Evolutionary conservation across 2,329 filamentous ascomycete genomes (phyloP), one percentile per base, ranked within the genome.

Genomic region (Trichoderma koningiopsis): DNA sequence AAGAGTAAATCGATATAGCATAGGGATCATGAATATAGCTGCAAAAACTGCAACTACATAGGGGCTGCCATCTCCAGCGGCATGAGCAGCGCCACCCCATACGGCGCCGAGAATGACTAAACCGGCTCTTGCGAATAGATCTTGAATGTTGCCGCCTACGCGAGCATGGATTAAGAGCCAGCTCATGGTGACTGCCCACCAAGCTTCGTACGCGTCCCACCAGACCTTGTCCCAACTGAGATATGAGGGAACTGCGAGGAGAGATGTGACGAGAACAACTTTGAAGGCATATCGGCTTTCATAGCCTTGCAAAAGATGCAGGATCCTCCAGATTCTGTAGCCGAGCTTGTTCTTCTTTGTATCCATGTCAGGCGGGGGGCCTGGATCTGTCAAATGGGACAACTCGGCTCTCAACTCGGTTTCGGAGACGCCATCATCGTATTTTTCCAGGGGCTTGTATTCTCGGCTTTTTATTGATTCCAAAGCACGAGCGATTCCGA

Each of bases 251-350:
- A 88, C 76, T 0, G 87, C 82, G 5, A 89, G 76, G 0, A 87
- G 74, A 0, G 83, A 83, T 2, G 82, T 87, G 19, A 86, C 80
- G 7, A 86, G 73, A 24, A 83, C 83, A 11, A 86, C 85, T 74
- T 88, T 89, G 56, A 88, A 79, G 13, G 86, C 86, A 72, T 87
- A 89, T 55, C 83, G 81, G 57, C 83, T 84, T 72, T 88, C 87
- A 60, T 87, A 88, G 0, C 86, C 86, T 71, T 89, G 87, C 1
- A 88, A 72, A 8, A 83, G 80, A 71, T 87, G 85, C 11, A 88
- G 72, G 1, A 83, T 71, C 6, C 75, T 75, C 87, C 87, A 89
- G 4, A 84, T 72, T 61, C 75, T 80, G 72, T 84, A 85, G 10
- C 86, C 78, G 1, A 84, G 70, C 35, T 76, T 81, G 56, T 78